A percentile compares a stretch with the other conserved stretches of the same genome.
Conservation (phyloP, 2,329 filamentous ascomycete species). For the Aspergillus amoenus region DNA sequence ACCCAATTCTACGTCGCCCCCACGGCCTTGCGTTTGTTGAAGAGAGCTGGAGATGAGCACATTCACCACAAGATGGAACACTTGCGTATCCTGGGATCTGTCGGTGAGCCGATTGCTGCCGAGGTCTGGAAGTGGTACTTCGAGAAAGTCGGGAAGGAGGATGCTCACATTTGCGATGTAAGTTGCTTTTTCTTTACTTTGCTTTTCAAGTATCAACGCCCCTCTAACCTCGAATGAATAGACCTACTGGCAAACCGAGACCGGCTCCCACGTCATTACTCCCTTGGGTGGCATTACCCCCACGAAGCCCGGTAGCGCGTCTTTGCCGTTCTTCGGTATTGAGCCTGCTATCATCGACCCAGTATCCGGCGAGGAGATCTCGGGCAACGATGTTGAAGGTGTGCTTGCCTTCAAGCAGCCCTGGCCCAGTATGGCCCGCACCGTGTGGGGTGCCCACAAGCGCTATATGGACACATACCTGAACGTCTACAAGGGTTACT, state of each 20-base stretch:
- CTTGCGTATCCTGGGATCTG: constrained; percentile 85
- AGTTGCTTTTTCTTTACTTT: constrained; percentile 44
- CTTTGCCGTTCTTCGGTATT: constrained; percentile 96
- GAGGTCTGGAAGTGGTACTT: constrained; percentile 99
- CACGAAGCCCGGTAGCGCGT: constrained; percentile 94
- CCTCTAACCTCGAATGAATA: constrained; percentile 37
- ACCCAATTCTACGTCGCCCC: constrained; percentile 99
- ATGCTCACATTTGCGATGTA: constrained; percentile 91
- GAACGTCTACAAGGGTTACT: constrained; percentile 97
- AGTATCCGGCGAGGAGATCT: constrained; percentile 87
- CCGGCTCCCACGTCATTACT: constrained; percentile 92
- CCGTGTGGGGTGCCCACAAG: constrained; percentile 96
- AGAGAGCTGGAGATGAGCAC: constrained; percentile 91
- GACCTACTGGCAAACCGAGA: constrained; percentile 99
- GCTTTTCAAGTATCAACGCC: neutral
- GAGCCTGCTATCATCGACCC: constrained; percentile 97
- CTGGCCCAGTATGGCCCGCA: constrained; percentile 98
- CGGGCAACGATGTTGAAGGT: constrained; percentile 95
- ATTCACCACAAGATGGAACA: constrained; percentile 87
- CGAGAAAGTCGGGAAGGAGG: constrained; percentile 88
- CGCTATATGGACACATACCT: constrained; percentile 98
- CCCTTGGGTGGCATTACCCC: constrained; percentile 90
- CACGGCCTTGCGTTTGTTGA: constrained; percentile 86
- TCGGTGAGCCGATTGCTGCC: constrained; percentile 94
- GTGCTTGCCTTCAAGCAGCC: constrained; percentile 95